Conservation (phyloP, 495 filamentous ascomycete species). For the Hypomontagnella monticulosa region DNA sequence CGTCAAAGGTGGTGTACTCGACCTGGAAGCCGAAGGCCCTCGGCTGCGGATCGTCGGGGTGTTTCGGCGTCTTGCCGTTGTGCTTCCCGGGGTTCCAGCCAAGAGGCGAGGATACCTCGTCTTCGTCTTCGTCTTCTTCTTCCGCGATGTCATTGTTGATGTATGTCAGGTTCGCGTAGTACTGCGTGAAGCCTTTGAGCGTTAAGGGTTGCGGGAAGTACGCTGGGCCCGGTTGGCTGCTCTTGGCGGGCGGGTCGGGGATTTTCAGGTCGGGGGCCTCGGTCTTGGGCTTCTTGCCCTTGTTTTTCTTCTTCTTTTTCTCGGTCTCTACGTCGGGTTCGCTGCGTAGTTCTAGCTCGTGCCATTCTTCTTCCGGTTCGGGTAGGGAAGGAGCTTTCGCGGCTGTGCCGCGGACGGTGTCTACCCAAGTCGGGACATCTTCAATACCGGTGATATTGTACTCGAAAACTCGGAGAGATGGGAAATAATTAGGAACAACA, state of each 20-base stretch:
- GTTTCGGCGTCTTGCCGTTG: constrained; percentile 61
- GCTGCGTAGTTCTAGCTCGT: constrained; percentile 37
- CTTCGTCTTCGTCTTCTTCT: constrained; percentile 20
- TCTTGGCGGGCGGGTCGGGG: constrained; percentile 76
- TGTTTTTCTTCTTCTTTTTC: constrained; percentile 63
- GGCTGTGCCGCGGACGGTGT: constrained; percentile 31
- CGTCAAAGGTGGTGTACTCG: constrained; percentile 84
- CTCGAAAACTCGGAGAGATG: constrained; percentile 83
- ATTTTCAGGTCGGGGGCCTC: constrained; percentile 70
- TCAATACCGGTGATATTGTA: constrained; percentile 92
- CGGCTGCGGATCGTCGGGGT: constrained; percentile 62
- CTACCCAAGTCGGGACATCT: constrained; percentile 56
- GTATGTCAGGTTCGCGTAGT: constrained; percentile 89
- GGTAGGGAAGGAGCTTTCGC: not conserved
- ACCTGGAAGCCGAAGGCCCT: constrained; percentile 77
- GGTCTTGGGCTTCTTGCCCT: constrained; percentile 61
- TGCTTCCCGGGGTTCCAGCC: constrained; percentile 65
- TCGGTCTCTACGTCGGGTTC: constrained; percentile 34
- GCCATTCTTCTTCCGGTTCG: constrained; percentile 16
- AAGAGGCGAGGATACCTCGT: constrained; percentile 37
- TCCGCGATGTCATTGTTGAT: constrained; percentile 74
- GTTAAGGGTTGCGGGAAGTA: constrained; percentile 88
- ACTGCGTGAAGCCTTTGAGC: constrained; percentile 82
- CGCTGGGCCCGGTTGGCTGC: constrained; percentile 83
- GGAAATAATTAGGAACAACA: constrained; percentile 93